phyloP scores from a whole-genome alignment of 208 protist genomes.

The Acanthamoeba healyi region DNA sequence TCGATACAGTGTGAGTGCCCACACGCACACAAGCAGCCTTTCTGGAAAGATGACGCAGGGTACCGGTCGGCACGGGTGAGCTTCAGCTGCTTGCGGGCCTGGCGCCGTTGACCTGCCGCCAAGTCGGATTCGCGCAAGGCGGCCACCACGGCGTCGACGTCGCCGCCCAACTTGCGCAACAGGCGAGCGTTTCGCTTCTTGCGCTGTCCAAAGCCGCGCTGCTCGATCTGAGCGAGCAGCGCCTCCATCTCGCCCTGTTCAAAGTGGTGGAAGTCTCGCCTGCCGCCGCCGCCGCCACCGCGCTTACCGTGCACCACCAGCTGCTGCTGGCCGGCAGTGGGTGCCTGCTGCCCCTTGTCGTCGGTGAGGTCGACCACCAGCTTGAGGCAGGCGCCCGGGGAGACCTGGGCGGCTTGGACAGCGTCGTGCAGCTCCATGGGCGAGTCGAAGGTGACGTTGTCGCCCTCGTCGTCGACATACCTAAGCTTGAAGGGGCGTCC shows the following conservation, averaged over 20 bases:
- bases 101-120: background rate
- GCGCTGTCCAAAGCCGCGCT: background rate
- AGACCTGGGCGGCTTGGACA: background rate
- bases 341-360: background rate
- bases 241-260: background rate
- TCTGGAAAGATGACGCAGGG: too few relatives aligned
- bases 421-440: background rate
- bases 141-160: background rate
- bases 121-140: background rate
- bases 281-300: background rate
- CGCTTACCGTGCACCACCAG: too few relatives aligned
- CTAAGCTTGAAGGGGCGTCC: background rate
- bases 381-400: background rate
- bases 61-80: background rate
- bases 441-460: background rate
- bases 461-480: background rate
- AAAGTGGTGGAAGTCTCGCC: background rate
- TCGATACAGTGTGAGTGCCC: too few relatives aligned
- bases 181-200: background rate
- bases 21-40: too few relatives aligned
- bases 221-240: background rate
- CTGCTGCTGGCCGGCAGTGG: background rate
- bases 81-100: background rate
- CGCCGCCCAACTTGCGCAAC: conserved; percentile 12
- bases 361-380: background rate